These are phyloP conservation scores for Chlorella vulgaris DNA, from an alignment of 139 green algal genomes.

Conservation along the genomic window DNA sequence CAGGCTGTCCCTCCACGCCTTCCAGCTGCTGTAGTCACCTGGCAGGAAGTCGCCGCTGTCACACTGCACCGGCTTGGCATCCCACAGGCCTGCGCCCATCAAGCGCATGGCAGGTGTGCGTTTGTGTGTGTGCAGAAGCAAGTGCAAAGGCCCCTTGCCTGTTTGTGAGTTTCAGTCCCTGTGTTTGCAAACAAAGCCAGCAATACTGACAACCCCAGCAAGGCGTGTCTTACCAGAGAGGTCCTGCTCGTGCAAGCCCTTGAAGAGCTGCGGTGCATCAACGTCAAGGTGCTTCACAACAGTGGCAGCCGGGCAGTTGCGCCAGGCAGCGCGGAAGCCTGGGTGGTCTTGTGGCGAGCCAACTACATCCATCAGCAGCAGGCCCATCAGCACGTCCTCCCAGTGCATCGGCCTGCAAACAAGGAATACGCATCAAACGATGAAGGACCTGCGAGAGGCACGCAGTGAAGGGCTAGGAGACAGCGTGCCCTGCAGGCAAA, in stretches of 20 bases:
- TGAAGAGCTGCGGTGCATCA: constrained; percentile 53
- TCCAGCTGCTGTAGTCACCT: constrained; percentile 51
- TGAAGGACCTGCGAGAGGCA: no score
- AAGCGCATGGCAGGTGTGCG: not conserved
- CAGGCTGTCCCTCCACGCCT: constrained; percentile 42
- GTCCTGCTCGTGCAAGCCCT: constrained; percentile 53
- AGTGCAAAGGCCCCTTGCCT: no score
- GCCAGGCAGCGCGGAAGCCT: constrained; percentile 67
- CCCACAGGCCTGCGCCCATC: constrained; percentile 37
- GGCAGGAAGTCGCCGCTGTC: constrained; percentile 29
- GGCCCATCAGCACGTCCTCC: constrained; percentile 69
- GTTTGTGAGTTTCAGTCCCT: no score
- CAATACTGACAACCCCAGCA: not conserved
- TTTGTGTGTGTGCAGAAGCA: not conserved
- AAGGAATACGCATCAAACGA: not conserved
- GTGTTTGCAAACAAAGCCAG: no score
- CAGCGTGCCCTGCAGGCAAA: no score
- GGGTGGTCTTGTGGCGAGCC: constrained; percentile 39
- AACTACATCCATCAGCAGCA: constrained; percentile 47
- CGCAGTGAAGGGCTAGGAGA: no score
- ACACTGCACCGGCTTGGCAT: constrained; percentile 49
- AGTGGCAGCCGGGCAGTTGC: constrained; percentile 53
- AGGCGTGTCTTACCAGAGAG: not conserved
- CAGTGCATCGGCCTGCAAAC: constrained; percentile 47
- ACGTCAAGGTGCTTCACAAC: constrained; percentile 63